Evolutionary conservation across 2,329 filamentous ascomycete genomes (phyloP).

Genomic region (Aureobasidium namibiae): DNA sequence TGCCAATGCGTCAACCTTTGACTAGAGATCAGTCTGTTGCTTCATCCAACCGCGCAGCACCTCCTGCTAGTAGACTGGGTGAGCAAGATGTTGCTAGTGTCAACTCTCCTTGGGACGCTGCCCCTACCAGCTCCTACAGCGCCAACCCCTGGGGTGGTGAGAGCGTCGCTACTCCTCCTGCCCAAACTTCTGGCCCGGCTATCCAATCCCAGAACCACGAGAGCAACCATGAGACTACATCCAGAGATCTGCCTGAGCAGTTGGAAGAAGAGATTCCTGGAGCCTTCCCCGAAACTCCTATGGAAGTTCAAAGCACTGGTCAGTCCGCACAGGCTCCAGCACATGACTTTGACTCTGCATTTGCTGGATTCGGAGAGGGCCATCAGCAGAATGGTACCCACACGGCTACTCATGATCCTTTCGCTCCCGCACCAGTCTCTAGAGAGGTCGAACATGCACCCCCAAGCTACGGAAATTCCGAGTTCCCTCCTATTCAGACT

Average conservation of each 20-base stretch:
- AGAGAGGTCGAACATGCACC: slow-evolving; percentile 18
- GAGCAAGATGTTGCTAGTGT: slow-evolving; percentile 2
- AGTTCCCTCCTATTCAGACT: slow-evolving; percentile 92
- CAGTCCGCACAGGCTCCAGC: neutral
- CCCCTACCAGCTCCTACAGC: neutral
- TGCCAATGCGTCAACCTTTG: slow-evolving; percentile 56
- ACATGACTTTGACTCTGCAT: slow-evolving; percentile 74
- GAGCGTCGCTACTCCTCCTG: slow-evolving; percentile 22
- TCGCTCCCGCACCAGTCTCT: slow-evolving; percentile 32
- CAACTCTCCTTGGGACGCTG: slow-evolving; percentile 6
- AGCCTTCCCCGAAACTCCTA: slow-evolving; percentile 40
- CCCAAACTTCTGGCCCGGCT: slow-evolving; percentile 65
- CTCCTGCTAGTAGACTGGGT: slow-evolving; percentile 25
- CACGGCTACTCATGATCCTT: slow-evolving; percentile 20
- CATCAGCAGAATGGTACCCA: slow-evolving; percentile 18
- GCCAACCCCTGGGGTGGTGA: neutral
- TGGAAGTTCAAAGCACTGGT: slow-evolving; percentile 19
- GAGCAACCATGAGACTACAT: neutral
- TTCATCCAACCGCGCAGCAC: slow-evolving; percentile 47
- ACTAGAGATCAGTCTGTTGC: slow-evolving; percentile 58
- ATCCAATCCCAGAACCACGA: slow-evolving; percentile 31
- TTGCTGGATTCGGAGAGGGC: slow-evolving; percentile 59
- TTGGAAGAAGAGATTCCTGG: slow-evolving; percentile 37
- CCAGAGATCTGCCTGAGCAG: slow-evolving; percentile 34
- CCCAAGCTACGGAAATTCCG: slow-evolving; percentile 32